A percentile compares a stretch with the other conserved stretches of the same genome.
Conservation (phyloP, 1,284 basidiomycete genomes). For the Rhodotorula sp. region DNA sequence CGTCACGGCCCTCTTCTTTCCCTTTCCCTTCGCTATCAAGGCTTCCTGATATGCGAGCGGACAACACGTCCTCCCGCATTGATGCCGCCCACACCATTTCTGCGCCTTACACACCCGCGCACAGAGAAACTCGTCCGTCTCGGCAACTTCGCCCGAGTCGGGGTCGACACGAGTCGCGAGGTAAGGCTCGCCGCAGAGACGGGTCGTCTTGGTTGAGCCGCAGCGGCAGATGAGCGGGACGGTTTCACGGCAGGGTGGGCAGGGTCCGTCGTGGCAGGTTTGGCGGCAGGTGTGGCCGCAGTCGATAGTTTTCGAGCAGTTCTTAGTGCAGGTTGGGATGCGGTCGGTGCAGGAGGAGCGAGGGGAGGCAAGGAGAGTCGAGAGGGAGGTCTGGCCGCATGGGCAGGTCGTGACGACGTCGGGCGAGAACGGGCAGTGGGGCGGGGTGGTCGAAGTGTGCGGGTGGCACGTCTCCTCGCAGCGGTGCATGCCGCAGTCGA, state of each 20-base stretch:
- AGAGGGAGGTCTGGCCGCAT: conserved; percentile 67
- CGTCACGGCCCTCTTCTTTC: conserved; percentile 10
- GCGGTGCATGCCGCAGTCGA: conserved; percentile 62
- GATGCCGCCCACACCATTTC: conserved; percentile 64
- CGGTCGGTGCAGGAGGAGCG: conserved; percentile 67
- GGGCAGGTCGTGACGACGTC: conserved; percentile 68
- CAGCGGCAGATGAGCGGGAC: conserved; percentile 44
- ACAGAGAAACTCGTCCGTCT: conserved; percentile 65
- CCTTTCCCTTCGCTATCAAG: conserved; percentile 53
- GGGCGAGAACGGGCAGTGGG: conserved; percentile 72
- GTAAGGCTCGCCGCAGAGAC: conserved; percentile 28
- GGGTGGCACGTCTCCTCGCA: conserved; percentile 66
- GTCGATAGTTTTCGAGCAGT: conserved; percentile 54
- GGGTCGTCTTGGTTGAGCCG: conserved; percentile 37
- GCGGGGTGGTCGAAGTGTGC: conserved; percentile 58
- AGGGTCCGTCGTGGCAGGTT: conserved; percentile 53
- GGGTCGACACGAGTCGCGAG: conserved; percentile 6
- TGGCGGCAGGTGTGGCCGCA: conserved; percentile 70
- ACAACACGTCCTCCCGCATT: conserved; percentile 76
- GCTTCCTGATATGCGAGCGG: conserved; percentile 66
- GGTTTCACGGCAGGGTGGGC: conserved; percentile 58
- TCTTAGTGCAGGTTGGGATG: conserved; percentile 71
- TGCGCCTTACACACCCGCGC: conserved; percentile 67
- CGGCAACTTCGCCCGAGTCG: conserved; percentile 22
- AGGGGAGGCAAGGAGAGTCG: conserved; percentile 48